phyloP scores from a whole-genome alignment of 2,329 filamentous ascomycete genomes.

The Parasarocladium wereldwijsianum region DNA sequence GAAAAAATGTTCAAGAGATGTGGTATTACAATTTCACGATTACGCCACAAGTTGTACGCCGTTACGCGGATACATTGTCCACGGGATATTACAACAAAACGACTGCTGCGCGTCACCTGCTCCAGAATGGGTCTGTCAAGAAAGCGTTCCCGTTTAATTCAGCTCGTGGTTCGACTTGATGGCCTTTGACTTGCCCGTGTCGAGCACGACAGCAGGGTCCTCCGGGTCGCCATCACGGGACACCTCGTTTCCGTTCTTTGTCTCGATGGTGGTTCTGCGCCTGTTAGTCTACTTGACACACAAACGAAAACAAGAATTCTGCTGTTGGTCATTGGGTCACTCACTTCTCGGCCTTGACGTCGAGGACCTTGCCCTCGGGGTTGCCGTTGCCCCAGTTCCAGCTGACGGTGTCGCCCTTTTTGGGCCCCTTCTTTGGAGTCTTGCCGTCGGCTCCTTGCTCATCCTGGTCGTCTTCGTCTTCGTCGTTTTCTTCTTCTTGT shows the following conservation, averaged over 20 bases:
- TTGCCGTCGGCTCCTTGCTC: slow-evolving; percentile 5
- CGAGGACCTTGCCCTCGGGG: slow-evolving; percentile 26
- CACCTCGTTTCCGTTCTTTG: slow-evolving; percentile 26
- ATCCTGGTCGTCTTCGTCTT: slow-evolving; percentile 6
- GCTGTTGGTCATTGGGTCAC: slow-evolving; percentile 4
- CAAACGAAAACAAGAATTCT: background rate
- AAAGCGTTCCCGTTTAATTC: too few species aligned
- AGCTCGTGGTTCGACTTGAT: slow-evolving; percentile 25
- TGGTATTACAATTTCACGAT: too few species aligned
- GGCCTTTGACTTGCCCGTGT: slow-evolving; percentile 26
- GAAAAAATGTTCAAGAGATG: too few species aligned
- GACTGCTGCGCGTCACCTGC: too few species aligned
- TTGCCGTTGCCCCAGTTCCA: slow-evolving; percentile 31
- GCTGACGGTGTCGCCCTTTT: slow-evolving; percentile 27
- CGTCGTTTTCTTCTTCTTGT: slow-evolving; percentile 7
- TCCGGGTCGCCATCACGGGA: slow-evolving; percentile 22
- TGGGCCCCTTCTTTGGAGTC: slow-evolving; percentile 16
- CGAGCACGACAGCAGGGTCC: slow-evolving; percentile 27
- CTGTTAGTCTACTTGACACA: background rate
- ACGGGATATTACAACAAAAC: too few species aligned
- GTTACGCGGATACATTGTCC: too few species aligned
- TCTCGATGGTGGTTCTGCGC: slow-evolving; percentile 20
- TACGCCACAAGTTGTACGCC: too few species aligned
- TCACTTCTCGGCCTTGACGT: slow-evolving; percentile 27
- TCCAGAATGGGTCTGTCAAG: too few species aligned